Percentiles rank a stretch among this genome's conserved stretches.
Conservation (phyloP, 1,284 basidiomycete genomes). For the Heterobasidion occidentale region DNA sequence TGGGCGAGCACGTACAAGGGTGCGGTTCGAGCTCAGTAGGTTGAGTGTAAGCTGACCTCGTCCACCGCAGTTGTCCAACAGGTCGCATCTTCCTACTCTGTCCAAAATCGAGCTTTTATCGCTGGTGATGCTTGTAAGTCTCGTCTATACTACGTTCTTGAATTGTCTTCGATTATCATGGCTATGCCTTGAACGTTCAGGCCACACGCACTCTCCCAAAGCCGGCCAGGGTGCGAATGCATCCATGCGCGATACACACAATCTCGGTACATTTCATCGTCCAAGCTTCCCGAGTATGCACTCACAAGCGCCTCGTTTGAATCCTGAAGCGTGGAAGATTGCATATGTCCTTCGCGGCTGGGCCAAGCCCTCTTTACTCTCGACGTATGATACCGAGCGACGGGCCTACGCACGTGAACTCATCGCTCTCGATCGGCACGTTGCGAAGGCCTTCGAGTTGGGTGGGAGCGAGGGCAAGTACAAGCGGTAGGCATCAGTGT, state of each 20-base stretch:
- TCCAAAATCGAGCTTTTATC: slow-evolving; percentile 69
- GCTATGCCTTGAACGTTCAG: neutral
- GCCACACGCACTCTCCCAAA: slow-evolving; percentile 81
- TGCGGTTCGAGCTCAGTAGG: too few relatives aligned
- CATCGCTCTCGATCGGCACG: neutral
- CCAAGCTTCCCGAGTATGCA: neutral
- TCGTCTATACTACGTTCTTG: neutral
- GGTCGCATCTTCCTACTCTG: slow-evolving; percentile 62
- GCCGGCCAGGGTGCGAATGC: slow-evolving; percentile 17
- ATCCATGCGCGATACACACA: neutral
- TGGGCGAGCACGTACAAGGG: too few relatives aligned
- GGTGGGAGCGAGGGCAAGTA: neutral
- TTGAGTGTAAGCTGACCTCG: too few relatives aligned
- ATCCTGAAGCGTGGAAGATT: neutral
- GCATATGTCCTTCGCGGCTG: neutral
- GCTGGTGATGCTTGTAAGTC: slow-evolving; percentile 58
- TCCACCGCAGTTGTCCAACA: slow-evolving; percentile 57
- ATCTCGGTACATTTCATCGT: neutral
- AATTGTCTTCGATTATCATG: neutral
- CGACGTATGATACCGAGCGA: neutral
- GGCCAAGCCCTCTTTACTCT: neutral
- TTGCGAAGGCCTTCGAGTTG: neutral
- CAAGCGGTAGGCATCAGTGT: neutral
- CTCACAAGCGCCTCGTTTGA: neutral
- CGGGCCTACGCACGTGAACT: too few relatives aligned